Evolutionary conservation across 2,329 filamentous ascomycete genomes (phyloP), one percentile per base, ranked within the genome.

Genomic region (Colletotrichum magnum): DNA sequence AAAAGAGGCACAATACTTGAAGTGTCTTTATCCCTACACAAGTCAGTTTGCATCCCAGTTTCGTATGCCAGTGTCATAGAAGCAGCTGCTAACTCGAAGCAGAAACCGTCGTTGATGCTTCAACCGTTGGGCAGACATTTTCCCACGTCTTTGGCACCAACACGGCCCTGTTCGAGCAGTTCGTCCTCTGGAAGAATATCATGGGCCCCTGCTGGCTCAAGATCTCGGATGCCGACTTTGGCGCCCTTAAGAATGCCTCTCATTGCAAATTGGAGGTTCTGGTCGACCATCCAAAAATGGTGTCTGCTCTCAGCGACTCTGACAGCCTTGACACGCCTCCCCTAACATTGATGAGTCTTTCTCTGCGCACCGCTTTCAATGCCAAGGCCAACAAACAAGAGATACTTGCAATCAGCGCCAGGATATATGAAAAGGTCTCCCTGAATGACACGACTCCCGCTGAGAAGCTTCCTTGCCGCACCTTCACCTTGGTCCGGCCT

Each of bases 201-300:
- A 99, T 98, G 95, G 96, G 96, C 1, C 96, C 96, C 36, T 98
- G 96, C 79, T 99, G 96, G 96, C 88, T 99, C 53, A 95, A 92
- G 77, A 96, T 99, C 64, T 88, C 94, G 73, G 92, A 93, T 73
- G 93, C 93, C 36, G 91, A 98, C 78, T 98, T 97, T 77, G 87
- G 88, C 18, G 86, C 92, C 6, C 87, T 98, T 73, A 95, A 94
- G 80, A 98, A 98, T 75, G 93, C 94, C 12, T 99, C 96, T 0
- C 96, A 97, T 88, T 98, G 96, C 86, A 98, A 98, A 81, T 89
- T 99, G 12, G 96, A 99, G 80, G 90, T 97, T 57, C 88, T 93
- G 74, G 92, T 94, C 54, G 87, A 89, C 43, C 92, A 94, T 71
- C 95, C 96, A 2, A 90, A 92, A 75, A 89, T 89, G 75, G 89